Evolutionary conservation across 2,329 filamentous ascomycete species (phyloP).

Genomic region (Sporothrix brunneoviolacea): DNA sequence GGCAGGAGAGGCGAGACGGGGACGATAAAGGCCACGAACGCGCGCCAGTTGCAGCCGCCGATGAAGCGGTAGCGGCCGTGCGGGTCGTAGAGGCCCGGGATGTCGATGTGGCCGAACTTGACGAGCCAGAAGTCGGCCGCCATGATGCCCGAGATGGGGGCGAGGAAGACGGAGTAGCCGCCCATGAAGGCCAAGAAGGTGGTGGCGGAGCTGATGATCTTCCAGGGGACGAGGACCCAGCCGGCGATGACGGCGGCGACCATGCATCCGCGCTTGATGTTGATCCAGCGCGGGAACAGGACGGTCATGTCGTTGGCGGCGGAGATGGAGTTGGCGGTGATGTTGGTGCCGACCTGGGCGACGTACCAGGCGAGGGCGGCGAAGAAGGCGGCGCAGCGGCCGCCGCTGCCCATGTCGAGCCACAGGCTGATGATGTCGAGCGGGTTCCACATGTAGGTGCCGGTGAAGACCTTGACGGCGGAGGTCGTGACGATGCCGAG

Average conservation of each 20-base stretch:
- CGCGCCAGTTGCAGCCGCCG: slow-evolving; percentile 22
- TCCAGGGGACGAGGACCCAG: slow-evolving; percentile 59
- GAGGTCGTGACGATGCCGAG: slow-evolving; percentile 54
- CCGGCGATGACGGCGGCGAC: slow-evolving; percentile 49
- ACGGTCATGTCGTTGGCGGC: slow-evolving; percentile 50
- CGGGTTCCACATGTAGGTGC: slow-evolving; percentile 44
- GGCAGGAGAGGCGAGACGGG: slow-evolving; percentile 27
- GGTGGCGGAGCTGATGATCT: slow-evolving; percentile 52
- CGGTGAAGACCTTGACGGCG: slow-evolving; percentile 46
- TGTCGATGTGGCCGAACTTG: slow-evolving; percentile 32
- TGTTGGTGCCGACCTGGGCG: slow-evolving; percentile 50
- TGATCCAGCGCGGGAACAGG: slow-evolving; percentile 46
- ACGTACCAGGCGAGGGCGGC: slow-evolving; percentile 47
- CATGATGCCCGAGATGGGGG: slow-evolving; percentile 36
- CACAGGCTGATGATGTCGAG: slow-evolving; percentile 39
- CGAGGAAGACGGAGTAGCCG: slow-evolving; percentile 43
- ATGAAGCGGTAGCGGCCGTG: slow-evolving; percentile 33
- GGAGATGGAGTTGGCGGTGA: slow-evolving; percentile 48
- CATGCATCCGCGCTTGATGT: slow-evolving; percentile 50
- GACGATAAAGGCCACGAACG: slow-evolving; percentile 20
- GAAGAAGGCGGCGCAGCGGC: slow-evolving; percentile 37
- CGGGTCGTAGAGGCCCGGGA: slow-evolving; percentile 36
- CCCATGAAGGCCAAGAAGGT: slow-evolving; percentile 60
- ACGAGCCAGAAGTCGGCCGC: slow-evolving; percentile 34
- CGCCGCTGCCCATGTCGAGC: slow-evolving; percentile 36